These are phyloP conservation scores for Monoraphidium neglectum DNA, from an alignment of 139 green algal species.

Conservation along the genomic window DNA sequence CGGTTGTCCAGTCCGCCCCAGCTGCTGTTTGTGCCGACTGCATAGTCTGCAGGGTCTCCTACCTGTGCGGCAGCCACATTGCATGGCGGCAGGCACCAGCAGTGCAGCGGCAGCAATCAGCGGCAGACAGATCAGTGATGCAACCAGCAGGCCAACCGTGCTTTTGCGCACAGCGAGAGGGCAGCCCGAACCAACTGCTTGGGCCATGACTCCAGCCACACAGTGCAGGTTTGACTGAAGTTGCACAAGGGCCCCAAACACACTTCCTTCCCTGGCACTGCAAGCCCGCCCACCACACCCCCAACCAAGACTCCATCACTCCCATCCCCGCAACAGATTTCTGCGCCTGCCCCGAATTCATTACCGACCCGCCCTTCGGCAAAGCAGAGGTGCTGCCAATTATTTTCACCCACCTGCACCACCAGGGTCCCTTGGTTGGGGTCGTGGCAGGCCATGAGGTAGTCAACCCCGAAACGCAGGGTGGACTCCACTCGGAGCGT, in stretches of 20 bases:
- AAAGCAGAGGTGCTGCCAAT: background rate
- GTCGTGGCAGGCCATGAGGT: slow-evolving; percentile 44
- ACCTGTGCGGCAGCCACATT: no score
- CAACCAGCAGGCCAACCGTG: no score
- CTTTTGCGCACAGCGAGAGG: no score
- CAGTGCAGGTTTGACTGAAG: background rate
- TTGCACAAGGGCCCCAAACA: background rate
- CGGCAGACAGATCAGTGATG: no score
- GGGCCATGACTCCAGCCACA: no score
- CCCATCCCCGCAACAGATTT: slow-evolving; percentile 35
- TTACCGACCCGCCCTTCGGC: slow-evolving; percentile 29
- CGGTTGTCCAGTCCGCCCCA: no score
- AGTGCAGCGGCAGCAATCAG: no score
- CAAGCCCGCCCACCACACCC: slow-evolving; percentile 32
- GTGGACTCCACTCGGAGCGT: slow-evolving; percentile 1
- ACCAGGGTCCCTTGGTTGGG: slow-evolving; percentile 35
- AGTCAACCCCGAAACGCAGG: slow-evolving; percentile 45
- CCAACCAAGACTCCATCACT: slow-evolving; percentile 36
- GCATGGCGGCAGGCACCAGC: no score
- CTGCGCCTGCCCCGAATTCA: background rate
- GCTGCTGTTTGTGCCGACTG: no score
- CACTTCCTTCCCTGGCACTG: background rate
- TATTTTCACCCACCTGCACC: slow-evolving; percentile 37
- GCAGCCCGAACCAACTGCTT: no score
- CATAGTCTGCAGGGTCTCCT: no score